These are phyloP conservation scores for Groenewaldozyma auringiensis DNA, from an alignment of 1,139 yeast species.

Conservation along the genomic window DNA sequence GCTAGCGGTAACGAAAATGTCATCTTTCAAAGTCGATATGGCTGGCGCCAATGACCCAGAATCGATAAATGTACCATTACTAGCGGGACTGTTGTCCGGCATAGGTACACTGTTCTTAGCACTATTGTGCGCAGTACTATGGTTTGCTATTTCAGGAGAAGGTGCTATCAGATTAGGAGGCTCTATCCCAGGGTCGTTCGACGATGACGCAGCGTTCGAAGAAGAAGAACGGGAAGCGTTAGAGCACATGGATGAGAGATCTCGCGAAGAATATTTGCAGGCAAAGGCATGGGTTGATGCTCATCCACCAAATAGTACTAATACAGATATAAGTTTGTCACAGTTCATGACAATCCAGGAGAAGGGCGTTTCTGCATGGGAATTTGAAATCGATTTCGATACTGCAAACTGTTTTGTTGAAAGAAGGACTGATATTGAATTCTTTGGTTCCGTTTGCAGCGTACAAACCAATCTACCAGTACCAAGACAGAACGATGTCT, in stretches of 20 bases:
- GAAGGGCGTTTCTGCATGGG: slow-evolving; percentile 91
- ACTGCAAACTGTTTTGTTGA: slow-evolving; percentile 52
- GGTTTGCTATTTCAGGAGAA: slow-evolving; percentile 29
- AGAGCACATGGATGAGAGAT: slow-evolving; percentile 50
- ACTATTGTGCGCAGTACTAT: slow-evolving; percentile 27
- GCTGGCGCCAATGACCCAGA: too few species aligned
- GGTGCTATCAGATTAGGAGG: slow-evolving; percentile 34
- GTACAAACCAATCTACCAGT: slow-evolving; percentile 81
- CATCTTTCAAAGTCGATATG: too few species aligned
- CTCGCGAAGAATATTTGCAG: slow-evolving; percentile 41
- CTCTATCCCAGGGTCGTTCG: slow-evolving; percentile 50
- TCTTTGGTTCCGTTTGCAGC: slow-evolving; percentile 62
- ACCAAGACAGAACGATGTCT: slow-evolving; percentile 78
- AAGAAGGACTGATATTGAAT: slow-evolving; percentile 70
- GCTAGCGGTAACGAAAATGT: too few species aligned
- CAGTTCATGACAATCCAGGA: slow-evolving; percentile 65
- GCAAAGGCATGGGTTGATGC: slow-evolving; percentile 45
- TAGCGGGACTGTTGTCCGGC: slow-evolving; percentile 33
- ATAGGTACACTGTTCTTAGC: slow-evolving; percentile 30
- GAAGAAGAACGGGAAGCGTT: slow-evolving; percentile 69
- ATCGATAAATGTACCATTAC: slow-evolving; percentile 26
- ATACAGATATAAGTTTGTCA: slow-evolving; percentile 37
- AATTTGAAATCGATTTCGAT: slow-evolving; percentile 64
- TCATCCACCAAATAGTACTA: slow-evolving; percentile 38
- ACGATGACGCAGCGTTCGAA: slow-evolving; percentile 55